Base-by-base conservation (phyloP, 1,284 basidiomycete species). In the Naganishia liquefaciens region DNA sequence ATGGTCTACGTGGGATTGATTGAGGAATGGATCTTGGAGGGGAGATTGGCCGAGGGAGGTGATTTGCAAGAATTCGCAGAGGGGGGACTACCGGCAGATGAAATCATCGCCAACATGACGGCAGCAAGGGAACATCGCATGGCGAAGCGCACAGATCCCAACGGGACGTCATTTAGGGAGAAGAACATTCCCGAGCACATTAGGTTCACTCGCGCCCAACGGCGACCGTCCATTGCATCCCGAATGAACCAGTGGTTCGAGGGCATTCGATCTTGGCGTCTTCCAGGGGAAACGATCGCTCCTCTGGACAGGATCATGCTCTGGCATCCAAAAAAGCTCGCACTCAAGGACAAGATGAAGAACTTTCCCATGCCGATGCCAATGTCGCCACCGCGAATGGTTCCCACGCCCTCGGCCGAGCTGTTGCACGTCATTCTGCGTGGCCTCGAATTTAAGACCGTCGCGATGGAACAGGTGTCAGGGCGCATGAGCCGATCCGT, bases 1-100 rank as follows among this genome's bases (percentile, higher is more conserved):
- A 73, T 74, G 61, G 70, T 79, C 3, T 79, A 74, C 62, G 77
- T 75, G 17, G 75, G 72, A 19, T 67, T 78, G 46, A 77, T 79
- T 7, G 78, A 80, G 57, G 79, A 79, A 64, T 80, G 79, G 79
- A 74, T 77, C 33, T 73, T 75, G 49, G 77, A 80, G 64, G 77
- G 77, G 2, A 66, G 77, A 37, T 68, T 78, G 25, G 77, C 77
- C 10, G 72, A 74, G 42, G 77, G 75, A 1, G 77, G 75, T 0
- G 69, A 71, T 42, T 66, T 70, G 13, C 46, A 50, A 27, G 51
- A 60, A 51, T 65, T 65, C 25, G 73, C 72, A 17, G 75, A 77
- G 57, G 74, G 74, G 9, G 75, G 74, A 49, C 21, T 54, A 42
- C 54, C 54, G 27, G 55, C 54, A 25, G 44, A 58, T 13, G 52